Base-by-base conservation (phyloP, 2,329 filamentous ascomycete genomes). In the Paecilomyces sp. region DNA sequence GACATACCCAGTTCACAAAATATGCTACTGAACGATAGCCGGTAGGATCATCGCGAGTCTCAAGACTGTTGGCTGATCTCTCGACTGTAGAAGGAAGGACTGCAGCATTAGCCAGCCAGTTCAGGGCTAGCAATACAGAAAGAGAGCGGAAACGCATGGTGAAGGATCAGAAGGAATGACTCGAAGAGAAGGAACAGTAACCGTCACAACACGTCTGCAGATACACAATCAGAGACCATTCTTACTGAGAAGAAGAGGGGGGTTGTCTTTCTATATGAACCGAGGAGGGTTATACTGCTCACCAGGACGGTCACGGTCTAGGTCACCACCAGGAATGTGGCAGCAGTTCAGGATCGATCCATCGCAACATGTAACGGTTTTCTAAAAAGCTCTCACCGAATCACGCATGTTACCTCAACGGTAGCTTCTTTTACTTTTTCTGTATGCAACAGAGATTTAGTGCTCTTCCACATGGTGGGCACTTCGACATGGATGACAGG, bases 1-100 rank as follows among this genome's bases (percentile, higher is more conserved):
- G 13, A 25, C 68, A 53, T 51, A 77, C 78, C 78, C 76, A 80
- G 63, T 79, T 78, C 31, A 78, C 77, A 63, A 74, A 80, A 65
- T 80, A 80, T 30, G 72, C 75, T 34, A 79, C 74, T 3, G 76
- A 74, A 41, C 70, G 68, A 53, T 65, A 70, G 13, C 66, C 65
- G 8, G 54, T 36, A 31, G 54, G 9, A 57, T 55, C 58, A 55
- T 15, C 50, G 3, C 55, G 34, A 50, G 57, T 50, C 22, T 52
- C 41, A n/a, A 55, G 57, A 22, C 55, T 36, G 2, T 24, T 3
- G 15, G 30, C 31, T 2, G 18, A 34, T n/a, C 50, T 31, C n/a
- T 50, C n/a, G 15, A 15, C 34, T 22, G 24, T 31, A 47, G 50
- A 57, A 15, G 57, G 51, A 57, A 57, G 22, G n/a, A 33, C 57